Percentiles rank a stretch among this genome's conserved stretches.
Conservation (phyloP, 225 moss, liverwort and hornwort species). For the Anthoceros angustus region DNA sequence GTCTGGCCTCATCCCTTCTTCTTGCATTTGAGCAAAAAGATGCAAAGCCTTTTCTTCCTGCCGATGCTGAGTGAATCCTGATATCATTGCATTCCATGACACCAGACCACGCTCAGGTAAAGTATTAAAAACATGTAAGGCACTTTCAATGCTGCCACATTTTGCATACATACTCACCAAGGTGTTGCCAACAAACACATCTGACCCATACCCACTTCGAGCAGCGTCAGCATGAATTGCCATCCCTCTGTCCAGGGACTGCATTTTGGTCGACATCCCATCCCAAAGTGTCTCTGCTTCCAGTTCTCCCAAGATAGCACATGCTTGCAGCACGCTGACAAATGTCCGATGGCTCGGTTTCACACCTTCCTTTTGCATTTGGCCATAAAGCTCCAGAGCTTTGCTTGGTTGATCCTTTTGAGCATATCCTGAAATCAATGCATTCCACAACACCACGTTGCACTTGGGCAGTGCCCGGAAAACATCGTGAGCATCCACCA, state of each 20-base stretch:
- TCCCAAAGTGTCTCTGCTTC: not conserved
- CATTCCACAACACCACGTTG: not conserved
- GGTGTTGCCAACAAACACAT: not conserved
- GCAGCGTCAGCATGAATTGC: not conserved
- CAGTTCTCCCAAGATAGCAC: not conserved
- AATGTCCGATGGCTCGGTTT: not conserved
- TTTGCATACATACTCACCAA: not conserved
- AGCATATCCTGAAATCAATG: not conserved
- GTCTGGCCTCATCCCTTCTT: not conserved
- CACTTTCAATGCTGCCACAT: not conserved
- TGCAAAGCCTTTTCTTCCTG: not conserved
- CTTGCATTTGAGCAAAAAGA: not conserved
- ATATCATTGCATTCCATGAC: conserved; percentile 4
- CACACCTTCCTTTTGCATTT: not conserved
- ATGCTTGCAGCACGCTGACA: not conserved
- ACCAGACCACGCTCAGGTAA: not conserved
- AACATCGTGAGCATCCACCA: not conserved
- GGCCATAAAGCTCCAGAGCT: not conserved
- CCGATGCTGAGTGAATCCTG: not conserved
- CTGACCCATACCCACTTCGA: not conserved
- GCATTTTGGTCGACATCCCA: not conserved
- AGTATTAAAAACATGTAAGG: not conserved
- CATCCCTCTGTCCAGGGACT: not conserved
- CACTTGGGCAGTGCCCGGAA: not conserved
- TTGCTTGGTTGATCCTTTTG: not conserved